Percentiles rank a stretch among this genome's conserved stretches.
These are phyloP conservation scores for Cryphonectria nitschkei DNA, from an alignment of 2,329 filamentous ascomycete genomes.

Conservation along the genomic window DNA sequence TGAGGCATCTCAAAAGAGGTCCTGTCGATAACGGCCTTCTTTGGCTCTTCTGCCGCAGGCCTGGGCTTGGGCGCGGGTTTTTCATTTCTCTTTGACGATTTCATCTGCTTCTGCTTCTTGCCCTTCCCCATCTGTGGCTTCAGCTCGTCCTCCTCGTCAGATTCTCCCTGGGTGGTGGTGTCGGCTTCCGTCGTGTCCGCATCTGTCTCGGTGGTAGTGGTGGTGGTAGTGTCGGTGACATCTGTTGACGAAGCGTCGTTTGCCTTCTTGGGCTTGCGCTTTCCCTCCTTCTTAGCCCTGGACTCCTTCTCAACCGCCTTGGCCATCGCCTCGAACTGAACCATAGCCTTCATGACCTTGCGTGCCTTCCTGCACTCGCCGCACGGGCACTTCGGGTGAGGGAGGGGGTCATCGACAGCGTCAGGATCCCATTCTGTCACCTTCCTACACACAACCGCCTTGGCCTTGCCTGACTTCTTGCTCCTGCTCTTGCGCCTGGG, in stretches of 20 bases:
- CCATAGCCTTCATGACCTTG: slow-evolving; percentile 32
- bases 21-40: slow-evolving; percentile 22
- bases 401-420: slow-evolving; percentile 37
- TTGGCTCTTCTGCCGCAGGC: slow-evolving; percentile 27
- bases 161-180: slow-evolving; percentile 19
- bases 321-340: slow-evolving; percentile 22
- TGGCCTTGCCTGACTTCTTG: slow-evolving; percentile 29
- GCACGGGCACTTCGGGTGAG: slow-evolving; percentile 43
- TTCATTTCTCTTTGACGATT: slow-evolving; percentile 5
- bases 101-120: slow-evolving; percentile 18
- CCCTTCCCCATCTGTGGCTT: slow-evolving; percentile 24
- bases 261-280: slow-evolving; percentile 32
- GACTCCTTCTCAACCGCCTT: slow-evolving; percentile 6
- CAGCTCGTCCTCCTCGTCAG: slow-evolving; percentile 31
- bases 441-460: slow-evolving; percentile 24
- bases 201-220: slow-evolving; percentile 15
- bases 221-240: not conserved
- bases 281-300: slow-evolving; percentile 20
- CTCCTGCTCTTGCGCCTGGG: slow-evolving; percentile 14
- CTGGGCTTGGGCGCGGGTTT: slow-evolving; percentile 19
- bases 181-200: slow-evolving; percentile 19
- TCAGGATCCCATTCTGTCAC: slow-evolving; percentile 20
- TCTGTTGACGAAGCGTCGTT: slow-evolving; percentile 21
- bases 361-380: slow-evolving; percentile 37
- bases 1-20: slow-evolving; percentile 26